phyloP scores from a whole-genome alignment of 345 rosid genomes.

The Camelina neglecta region DNA sequence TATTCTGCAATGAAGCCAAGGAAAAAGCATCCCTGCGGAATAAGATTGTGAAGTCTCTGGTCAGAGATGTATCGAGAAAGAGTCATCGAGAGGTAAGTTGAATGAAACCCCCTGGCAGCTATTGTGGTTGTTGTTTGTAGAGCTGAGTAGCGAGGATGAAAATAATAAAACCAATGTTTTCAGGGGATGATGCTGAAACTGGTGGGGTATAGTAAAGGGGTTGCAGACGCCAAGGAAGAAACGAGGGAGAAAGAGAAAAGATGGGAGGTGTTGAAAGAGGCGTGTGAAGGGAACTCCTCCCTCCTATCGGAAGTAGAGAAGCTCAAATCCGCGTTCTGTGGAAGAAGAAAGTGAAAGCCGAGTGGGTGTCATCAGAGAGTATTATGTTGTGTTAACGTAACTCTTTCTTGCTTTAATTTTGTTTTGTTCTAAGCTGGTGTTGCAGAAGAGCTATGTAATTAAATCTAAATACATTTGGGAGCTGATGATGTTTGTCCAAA shows the following conservation, averaged over 20 bases:
- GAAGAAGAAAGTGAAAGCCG: neutral
- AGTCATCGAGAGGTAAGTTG: conserved; percentile 64
- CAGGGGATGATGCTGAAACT: conserved; percentile 82
- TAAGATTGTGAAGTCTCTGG: conserved; percentile 66
- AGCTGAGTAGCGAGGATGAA: neutral
- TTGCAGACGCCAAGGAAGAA: conserved; percentile 39
- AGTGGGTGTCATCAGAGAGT: neutral
- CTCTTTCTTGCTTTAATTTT: neutral
- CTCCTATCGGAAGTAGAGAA: conserved; percentile 65
- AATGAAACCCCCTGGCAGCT: neutral
- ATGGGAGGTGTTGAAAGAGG: conserved; percentile 56
- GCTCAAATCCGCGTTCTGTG: conserved; percentile 43
- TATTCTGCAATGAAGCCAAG: conserved; percentile 48
- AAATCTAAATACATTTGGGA: neutral
- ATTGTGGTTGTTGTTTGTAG: neutral
- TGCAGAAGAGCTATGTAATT: neutral
- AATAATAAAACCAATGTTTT: conserved; percentile 15
- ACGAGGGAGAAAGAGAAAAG: conserved; percentile 41
- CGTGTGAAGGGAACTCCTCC: conserved; percentile 66
- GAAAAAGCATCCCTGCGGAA: conserved; percentile 51
- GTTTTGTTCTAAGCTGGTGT: neutral
- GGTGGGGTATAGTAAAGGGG: conserved; percentile 46
- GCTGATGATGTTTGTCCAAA: no score
- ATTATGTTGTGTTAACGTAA: neutral
- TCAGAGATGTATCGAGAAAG: conserved; percentile 73